Base-by-base conservation (phyloP, 495 filamentous ascomycete genomes). In the Cairneyella variabilis region DNA sequence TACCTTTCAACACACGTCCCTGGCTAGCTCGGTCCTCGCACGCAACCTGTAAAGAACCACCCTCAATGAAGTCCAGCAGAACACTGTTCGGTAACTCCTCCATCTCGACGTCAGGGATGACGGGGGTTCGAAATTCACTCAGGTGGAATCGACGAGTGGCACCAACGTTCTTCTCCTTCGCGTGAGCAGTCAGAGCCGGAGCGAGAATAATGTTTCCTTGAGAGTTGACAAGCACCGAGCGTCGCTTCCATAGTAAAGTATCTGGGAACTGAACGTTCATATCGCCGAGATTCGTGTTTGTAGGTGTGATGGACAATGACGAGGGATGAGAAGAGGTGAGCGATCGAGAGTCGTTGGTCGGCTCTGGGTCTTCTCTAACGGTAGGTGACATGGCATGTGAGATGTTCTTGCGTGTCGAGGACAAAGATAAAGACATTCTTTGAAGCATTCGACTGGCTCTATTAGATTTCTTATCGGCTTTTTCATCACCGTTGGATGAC, bases 261-360 rank as follows among this genome's bases (percentile, higher is more conserved):
- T 95, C 91, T 1, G 91, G 91, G 62, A 97, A 95, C 61, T 97
- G 91, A 3, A 96, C 83, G 57, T 97, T 95, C 45, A 95, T 83
- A 62, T 96, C 90, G 34, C 91, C 91, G 65, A 95, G 78, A 46
- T 84, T 80, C 23, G 86, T 71, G 18, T 80, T 78, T 28, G 67
- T 71, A 28, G 46, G 69, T 65, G 60, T 66, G 59, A 30, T 16
- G 53, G 64, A 48, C 58, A 64, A 57, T 60, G 67, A 60, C 48
- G 55, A 68, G 52, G 59, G 51, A 44, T 58, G 54, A 32, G 56
- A 64, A 7, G 61, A 57, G 5, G 22, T 32, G 17, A 39, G 7
- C 40, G 53, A 51, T 36, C 38, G 50, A 45, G 46, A 26, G 69
- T 66, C 12, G 69, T 69, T 38, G 6, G 64, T 53, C 0, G 54